phyloP scores from a whole-genome alignment of 225 moss, liverwort and hornwort species.

The Bryum argenteum region DNA sequence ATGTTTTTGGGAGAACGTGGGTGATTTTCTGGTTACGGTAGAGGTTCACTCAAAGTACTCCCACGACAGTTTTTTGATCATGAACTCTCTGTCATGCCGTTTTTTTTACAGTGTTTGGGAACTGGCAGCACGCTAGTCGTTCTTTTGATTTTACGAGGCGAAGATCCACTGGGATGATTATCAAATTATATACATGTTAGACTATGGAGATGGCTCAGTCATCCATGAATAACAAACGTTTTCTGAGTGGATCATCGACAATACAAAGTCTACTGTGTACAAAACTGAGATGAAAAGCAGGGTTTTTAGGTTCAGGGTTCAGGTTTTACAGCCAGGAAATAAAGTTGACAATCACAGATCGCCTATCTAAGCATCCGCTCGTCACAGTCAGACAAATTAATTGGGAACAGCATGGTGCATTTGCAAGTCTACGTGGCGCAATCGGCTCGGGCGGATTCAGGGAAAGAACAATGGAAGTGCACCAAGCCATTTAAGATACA shows the following conservation, averaged over 20 bases:
- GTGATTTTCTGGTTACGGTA: background rate
- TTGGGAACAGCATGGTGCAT: slow-evolving; percentile 41
- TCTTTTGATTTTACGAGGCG: no score
- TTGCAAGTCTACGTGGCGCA: slow-evolving; percentile 72
- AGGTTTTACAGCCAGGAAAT: background rate
- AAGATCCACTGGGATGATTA: slow-evolving; percentile 27
- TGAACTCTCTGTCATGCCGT: no score
- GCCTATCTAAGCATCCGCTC: no score
- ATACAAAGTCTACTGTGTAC: no score
- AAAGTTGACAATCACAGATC: slow-evolving; percentile 1
- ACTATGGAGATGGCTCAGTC: slow-evolving; percentile 34
- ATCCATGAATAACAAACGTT: slow-evolving; percentile 31
- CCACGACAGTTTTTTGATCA: background rate
- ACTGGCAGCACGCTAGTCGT: no score
- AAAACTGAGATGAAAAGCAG: no score
- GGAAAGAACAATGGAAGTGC: slow-evolving; percentile 80
- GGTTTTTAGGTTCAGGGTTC: no score
- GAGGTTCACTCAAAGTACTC: slow-evolving; percentile 34
- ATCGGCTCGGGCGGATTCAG: slow-evolving; percentile 70
- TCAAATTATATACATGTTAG: slow-evolving; percentile 38
- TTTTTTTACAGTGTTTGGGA: no score
- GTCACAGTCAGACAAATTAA: background rate
- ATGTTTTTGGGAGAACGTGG: slow-evolving; percentile 21
- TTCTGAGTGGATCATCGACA: slow-evolving; percentile 29
- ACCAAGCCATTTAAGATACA: slow-evolving; percentile 61